Percentiles rank a stretch among this genome's conserved stretches.
Evolutionary conservation across 1,284 basidiomycete species (phyloP).

Genomic region (Leccinum pallidistipes): DNA sequence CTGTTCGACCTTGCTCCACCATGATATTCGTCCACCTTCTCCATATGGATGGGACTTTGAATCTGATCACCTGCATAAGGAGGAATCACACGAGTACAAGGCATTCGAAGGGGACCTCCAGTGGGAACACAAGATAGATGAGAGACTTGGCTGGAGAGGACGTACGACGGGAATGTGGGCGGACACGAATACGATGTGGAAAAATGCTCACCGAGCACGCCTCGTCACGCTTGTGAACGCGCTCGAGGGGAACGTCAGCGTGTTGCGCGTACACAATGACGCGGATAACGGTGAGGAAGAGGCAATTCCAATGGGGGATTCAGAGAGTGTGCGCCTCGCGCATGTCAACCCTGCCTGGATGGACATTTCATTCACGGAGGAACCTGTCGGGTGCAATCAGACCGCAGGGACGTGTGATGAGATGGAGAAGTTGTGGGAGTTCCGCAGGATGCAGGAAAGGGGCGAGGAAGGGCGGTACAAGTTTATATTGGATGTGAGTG

Average conservation of each 20-base stretch:
- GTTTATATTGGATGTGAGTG: conserved; percentile 62
- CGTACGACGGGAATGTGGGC: conserved; percentile 65
- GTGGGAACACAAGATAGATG: conserved; percentile 58
- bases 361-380: conserved; percentile 56
- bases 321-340: conserved; percentile 37
- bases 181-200: conserved; percentile 45
- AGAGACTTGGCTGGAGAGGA: conserved; percentile 63
- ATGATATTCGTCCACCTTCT: conserved; percentile 59
- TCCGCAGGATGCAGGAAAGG: conserved; percentile 42
- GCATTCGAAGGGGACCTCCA: conserved; percentile 44
- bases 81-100: conserved; percentile 11
- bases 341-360: conserved; percentile 50
- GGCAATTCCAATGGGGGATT: conserved; percentile 41
- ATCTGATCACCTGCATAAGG: conserved; percentile 10
- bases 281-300: background rate
- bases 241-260: conserved; percentile 31
- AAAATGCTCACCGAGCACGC: conserved; percentile 45
- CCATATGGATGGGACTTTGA: conserved; percentile 45
- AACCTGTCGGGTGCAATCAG: conserved; percentile 45
- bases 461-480: conserved; percentile 57
- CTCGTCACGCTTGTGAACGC: conserved; percentile 40
- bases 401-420: conserved; percentile 42
- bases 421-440: conserved; percentile 48
- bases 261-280: conserved; percentile 21
- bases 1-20: conserved; percentile 55